A percentile compares a stretch with the other conserved stretches of the same genome.
These are phyloP conservation scores for Sporothrix schenckii DNA, from an alignment of 2,329 filamentous ascomycete species.

Conservation along the genomic window DNA sequence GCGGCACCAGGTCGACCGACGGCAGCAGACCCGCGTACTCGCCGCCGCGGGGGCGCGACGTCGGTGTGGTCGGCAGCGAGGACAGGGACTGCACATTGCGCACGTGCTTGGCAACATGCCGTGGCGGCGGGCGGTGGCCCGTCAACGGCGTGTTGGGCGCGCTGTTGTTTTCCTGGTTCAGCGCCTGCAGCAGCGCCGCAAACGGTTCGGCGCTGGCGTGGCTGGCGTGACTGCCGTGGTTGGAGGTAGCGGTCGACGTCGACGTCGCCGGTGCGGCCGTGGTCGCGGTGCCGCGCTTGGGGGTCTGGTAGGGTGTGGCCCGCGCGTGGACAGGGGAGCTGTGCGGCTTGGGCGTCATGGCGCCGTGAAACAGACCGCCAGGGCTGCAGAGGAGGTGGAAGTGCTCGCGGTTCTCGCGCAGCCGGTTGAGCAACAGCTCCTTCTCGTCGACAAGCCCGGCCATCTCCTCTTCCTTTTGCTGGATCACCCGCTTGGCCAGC, in stretches of 20 bases:
- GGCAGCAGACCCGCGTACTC: slow-evolving; percentile 58
- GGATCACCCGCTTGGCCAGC: slow-evolving; percentile 75
- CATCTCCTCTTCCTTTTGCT: slow-evolving; percentile 75
- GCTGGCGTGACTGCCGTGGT: background rate
- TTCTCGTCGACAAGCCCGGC: slow-evolving; percentile 73
- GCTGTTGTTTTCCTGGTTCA: slow-evolving; percentile 74
- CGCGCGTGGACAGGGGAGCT: slow-evolving; percentile 53
- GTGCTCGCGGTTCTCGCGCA: slow-evolving; percentile 87
- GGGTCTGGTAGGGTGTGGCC: slow-evolving; percentile 57
- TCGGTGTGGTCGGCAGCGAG: slow-evolving; percentile 78
- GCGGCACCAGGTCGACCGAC: slow-evolving; percentile 64
- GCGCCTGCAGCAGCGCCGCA: slow-evolving; percentile 78
- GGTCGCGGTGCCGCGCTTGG: slow-evolving; percentile 42
- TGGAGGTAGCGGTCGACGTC: background rate
- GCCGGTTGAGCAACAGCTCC: slow-evolving; percentile 75
- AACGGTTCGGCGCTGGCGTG: slow-evolving; percentile 63
- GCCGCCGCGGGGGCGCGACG: slow-evolving; percentile 54
- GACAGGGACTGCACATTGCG: slow-evolving; percentile 82
- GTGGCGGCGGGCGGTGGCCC: slow-evolving; percentile 50
- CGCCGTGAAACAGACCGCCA: slow-evolving; percentile 66
- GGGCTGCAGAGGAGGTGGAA: slow-evolving; percentile 78
- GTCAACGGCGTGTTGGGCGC: slow-evolving; percentile 70
- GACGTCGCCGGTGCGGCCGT: slow-evolving; percentile 34
- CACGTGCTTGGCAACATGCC: slow-evolving; percentile 64
- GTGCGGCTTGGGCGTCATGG: slow-evolving; percentile 58